Base-by-base conservation (phyloP, 1,284 basidiomycete species). In the Spongiforma sp. region DNA sequence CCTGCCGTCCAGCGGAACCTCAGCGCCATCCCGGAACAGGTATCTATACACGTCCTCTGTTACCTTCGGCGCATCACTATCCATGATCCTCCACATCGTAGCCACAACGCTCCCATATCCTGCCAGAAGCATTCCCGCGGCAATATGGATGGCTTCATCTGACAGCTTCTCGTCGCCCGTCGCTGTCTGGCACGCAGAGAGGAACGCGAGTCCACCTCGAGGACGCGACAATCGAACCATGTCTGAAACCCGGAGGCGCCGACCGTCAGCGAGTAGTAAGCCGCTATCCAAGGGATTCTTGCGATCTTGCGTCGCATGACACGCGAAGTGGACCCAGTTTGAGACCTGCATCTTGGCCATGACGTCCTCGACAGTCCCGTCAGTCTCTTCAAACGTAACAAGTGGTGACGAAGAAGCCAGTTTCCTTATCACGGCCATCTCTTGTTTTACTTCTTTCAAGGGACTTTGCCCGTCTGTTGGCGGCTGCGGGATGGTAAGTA, bases 401-500 rank as follows among this genome's bases (percentile, higher is more conserved):
- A 52, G 62, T 14, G 60, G 30, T 3, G 60, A 60, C 4, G 34
- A 59, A 26, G 48, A 52, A 4, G 34, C 11, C 17, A 59, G 0
- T 11, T n/a, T 12, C 33, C 21, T 58, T 28, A 70, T 59, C 28
- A 10, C 15, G 1, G n/a, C 39, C 32, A 66, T 60, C 43, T 68
- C 68, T 14, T 30, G 21, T 26, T 19, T 37, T 2, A 56, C 66
- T 4, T 34, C 56, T 0, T 1, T 3, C 5, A 66, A 56, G 5
- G 21, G 55, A 8, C 0, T 5, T 14, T 58, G 41, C 2, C 66
- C 62, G 7, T 69, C 65, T 11, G 67, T 57, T 21, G 37, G 50
- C 15, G 66, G 62, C 33, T 68, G 68, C 30, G 36, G 59, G n/a
- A 68, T 66, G 5, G 41, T 53, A 3, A 68, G 61, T 4, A 69